Conservation (phyloP, 148 eudicot species). For the Spergularia bocconei region DNA sequence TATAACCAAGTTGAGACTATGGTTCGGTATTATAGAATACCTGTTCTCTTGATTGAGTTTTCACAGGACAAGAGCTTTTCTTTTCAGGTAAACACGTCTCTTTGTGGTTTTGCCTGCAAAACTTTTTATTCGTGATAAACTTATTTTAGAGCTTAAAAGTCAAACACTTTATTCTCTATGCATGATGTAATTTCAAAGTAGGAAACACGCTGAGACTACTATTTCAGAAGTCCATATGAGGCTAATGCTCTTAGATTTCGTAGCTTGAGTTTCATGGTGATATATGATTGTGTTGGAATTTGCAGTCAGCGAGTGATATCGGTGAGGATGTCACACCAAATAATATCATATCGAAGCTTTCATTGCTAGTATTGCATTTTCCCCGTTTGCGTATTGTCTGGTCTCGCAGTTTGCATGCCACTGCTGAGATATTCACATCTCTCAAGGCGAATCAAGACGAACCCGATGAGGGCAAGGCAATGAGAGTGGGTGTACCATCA, state of each 20-base stretch:
- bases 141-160: neutral
- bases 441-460: constrained; percentile 95
- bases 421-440: constrained; percentile 91
- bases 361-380: constrained; percentile 90
- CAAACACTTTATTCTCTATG: neutral
- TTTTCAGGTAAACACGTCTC: constrained; percentile 62
- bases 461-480: constrained; percentile 89
- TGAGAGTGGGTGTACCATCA: constrained; percentile 93
- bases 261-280: neutral
- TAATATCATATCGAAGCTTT: constrained; percentile 87
- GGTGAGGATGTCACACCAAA: constrained; percentile 88
- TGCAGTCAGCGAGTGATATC: constrained; percentile 90
- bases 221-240: neutral
- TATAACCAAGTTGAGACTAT: constrained; percentile 92
- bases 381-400: constrained; percentile 96
- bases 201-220: too few relatives aligned
- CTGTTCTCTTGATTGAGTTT: constrained; percentile 93
- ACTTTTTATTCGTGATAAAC: neutral
- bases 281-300: constrained; percentile 18
- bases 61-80: constrained; percentile 99
- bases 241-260: neutral
- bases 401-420: constrained; percentile 98
- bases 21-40: constrained; percentile 87
- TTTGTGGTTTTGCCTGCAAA: neutral
- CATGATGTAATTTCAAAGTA: neutral